Base-by-base conservation (phyloP, 1,284 basidiomycete species). In the Golubevia sp. region DNA sequence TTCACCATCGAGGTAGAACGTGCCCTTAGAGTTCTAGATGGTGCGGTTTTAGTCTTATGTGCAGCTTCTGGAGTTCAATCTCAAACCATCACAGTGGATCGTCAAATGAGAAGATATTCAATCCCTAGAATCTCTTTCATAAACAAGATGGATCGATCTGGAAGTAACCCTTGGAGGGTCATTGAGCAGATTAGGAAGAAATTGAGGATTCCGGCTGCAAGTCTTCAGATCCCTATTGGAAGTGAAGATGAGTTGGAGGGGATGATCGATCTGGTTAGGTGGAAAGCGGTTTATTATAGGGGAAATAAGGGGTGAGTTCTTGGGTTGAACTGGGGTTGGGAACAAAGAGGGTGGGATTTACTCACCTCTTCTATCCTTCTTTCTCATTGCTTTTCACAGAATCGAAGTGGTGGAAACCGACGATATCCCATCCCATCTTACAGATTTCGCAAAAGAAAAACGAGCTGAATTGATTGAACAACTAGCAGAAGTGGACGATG, bases 1-100 rank as follows among this genome's bases (percentile, higher is more conserved):
- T 99, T 99, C 81, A 99, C 97, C 2, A 99, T 99, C 77, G 97
- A 99, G 85, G 97, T 99, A 5, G 97, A 99, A 85, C 90, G 97
- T 27, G 97, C 97, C 34, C 86, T 99, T 57, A 90, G 97, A 70
- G 97, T 99, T 7, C 86, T 99, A 63, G 97, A 99, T 84, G 97
- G 97, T 70, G 97, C 97, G 54, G 92, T 98, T 56, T 85, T 99
- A 73, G 97, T 99, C 24, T 87, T 99, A 44, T 99, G 97, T 86
- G 94, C 97, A 24, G 96, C 98, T 53, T 91, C 93, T 61, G 97
- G 97, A 73, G 97, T 99, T 21, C 94, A 94, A 86, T 91, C 92
- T 85, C 97, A 99, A 89, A 99, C 97, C 1, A 99, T 96, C 57
- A 99, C 97, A 7, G 97, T 99, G 57, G 97, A 99, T 86, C 88